phyloP scores from a whole-genome alignment of 805 yeast genomes.

The Yarrowia bubula region DNA sequence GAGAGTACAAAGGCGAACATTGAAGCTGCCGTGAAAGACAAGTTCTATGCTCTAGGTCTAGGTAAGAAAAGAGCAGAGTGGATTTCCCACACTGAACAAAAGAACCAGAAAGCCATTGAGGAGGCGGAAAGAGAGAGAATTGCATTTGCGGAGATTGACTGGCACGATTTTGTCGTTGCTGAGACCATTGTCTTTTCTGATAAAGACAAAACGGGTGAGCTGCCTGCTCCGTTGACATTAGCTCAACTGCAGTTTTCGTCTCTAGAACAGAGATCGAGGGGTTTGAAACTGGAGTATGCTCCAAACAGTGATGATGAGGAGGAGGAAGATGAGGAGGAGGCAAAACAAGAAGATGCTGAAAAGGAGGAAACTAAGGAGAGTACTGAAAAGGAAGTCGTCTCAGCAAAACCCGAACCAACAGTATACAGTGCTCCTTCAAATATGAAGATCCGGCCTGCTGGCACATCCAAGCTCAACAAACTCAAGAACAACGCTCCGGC shows the following conservation, averaged over 20 bases:
- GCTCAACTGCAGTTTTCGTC: constrained; percentile 63
- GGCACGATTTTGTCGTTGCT: constrained; percentile 79
- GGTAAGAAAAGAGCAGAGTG: constrained; percentile 60
- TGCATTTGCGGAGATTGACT: constrained; percentile 73
- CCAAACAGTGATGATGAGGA: constrained; percentile 4
- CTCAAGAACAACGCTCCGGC: constrained; percentile 12
- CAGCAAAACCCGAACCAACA: constrained; percentile 22
- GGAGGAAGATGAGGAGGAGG: neutral
- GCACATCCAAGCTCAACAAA: constrained; percentile 58
- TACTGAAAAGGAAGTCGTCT: neutral
- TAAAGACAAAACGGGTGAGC: constrained; percentile 47
- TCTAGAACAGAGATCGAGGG: constrained; percentile 50
- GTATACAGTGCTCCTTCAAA: constrained; percentile 6
- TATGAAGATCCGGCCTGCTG: constrained; percentile 68
- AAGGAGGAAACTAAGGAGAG: constrained; percentile 17
- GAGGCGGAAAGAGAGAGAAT: constrained; percentile 45
- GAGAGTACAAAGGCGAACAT: constrained; percentile 31
- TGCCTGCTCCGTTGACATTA: constrained; percentile 51
- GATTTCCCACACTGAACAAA: constrained; percentile 41
- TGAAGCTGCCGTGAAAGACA: constrained; percentile 37
- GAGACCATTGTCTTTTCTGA: constrained; percentile 66
- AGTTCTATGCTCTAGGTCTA: constrained; percentile 44
- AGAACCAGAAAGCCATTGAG: constrained; percentile 41
- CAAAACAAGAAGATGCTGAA: constrained; percentile 30
- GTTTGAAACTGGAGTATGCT: constrained; percentile 35